Evolutionary conservation across 2,329 filamentous ascomycete species (phyloP), one percentile per base, ranked within the genome.

Genomic region (Verruconis gallopava): DNA sequence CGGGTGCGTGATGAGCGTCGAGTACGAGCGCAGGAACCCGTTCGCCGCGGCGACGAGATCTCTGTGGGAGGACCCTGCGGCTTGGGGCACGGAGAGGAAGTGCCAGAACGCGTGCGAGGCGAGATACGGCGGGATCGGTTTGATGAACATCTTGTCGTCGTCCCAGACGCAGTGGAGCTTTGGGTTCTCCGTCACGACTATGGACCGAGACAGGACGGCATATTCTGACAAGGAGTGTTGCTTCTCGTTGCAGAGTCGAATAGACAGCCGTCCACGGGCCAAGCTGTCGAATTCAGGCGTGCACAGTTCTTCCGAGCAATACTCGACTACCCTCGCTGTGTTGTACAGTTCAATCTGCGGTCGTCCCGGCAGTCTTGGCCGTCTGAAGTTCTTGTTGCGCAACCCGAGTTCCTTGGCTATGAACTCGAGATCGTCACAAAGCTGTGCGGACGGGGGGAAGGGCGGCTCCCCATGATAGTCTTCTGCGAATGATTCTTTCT

Each of bases 151-250:
- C 14, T 32, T 32, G 20, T 42, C 32, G 44, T 59, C 51, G 44
- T 57, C 53, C 63, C 62, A 66, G 9, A 67, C 54, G 3, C 67
- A 53, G 42, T 68, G 65, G 14, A 68, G 53, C 6, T 59, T 55
- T 1, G 62, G 56, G 22, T 59, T 50, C 46, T 68, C 63, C 3
- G 58, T 59, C 5, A 67, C 49, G 11, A 63, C 42, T 41, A 68
- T 57, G 5, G 55, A 45, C 6, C 65, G 62, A 0, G 54, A 54
- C 17, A 59, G 57, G 2, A 62, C 54, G 3, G 46, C 44, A 46
- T 68, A 63, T 43, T 59, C 54, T 48, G 66, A 62, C 4, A 67
- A 37, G 20, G 39, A 9, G 28, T 30, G 30, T 5, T 38, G 37
- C 6, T 42, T 18, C 9, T 17, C 36, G 36, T 9, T 5, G 9